Percentiles rank a stretch among this genome's conserved stretches.
These are phyloP conservation scores for Lepidium campestre DNA, from an alignment of 441 rosid species.

Conservation along the genomic window DNA sequence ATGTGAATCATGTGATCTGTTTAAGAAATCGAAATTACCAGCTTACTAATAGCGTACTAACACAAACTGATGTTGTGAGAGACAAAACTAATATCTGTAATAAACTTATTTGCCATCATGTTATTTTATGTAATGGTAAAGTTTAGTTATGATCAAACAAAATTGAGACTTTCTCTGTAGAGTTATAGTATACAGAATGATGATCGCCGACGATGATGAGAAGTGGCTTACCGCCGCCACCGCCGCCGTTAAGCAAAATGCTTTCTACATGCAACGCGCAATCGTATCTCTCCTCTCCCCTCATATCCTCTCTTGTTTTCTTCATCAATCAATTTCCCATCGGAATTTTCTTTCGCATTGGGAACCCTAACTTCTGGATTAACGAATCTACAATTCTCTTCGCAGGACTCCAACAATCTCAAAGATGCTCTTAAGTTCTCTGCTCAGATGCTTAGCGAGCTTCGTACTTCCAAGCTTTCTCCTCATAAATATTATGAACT, in stretches of 20 bases:
- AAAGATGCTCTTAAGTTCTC: constrained; percentile 92
- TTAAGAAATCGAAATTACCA: background rate
- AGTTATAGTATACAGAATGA: constrained; percentile 40
- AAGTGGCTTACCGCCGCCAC: constrained; percentile 91
- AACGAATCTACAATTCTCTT: background rate
- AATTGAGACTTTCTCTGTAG: background rate
- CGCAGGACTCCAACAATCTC: constrained; percentile 88
- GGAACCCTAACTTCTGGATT: constrained; percentile 23
- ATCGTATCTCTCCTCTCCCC: constrained; percentile 40
- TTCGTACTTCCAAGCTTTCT: constrained; percentile 93
- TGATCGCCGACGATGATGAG: constrained; percentile 94
- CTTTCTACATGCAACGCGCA: constrained; percentile 97
- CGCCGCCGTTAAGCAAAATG: constrained; percentile 92
- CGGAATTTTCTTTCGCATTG: background rate
- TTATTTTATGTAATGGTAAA: background rate
- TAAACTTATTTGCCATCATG: background rate
- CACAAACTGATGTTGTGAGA: background rate
- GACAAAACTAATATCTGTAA: background rate
- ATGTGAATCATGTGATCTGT: constrained; percentile 4
- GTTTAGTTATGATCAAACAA: constrained; percentile 9
- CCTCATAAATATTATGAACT: constrained; percentile 95
- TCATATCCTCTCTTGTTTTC: background rate
- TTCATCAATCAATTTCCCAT: background rate
- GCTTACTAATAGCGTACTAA: background rate
- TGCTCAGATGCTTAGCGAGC: constrained; percentile 96